phyloP scores from a whole-genome alignment of 2,329 filamentous ascomycete genomes.

The Colletotrichum eleusines region DNA sequence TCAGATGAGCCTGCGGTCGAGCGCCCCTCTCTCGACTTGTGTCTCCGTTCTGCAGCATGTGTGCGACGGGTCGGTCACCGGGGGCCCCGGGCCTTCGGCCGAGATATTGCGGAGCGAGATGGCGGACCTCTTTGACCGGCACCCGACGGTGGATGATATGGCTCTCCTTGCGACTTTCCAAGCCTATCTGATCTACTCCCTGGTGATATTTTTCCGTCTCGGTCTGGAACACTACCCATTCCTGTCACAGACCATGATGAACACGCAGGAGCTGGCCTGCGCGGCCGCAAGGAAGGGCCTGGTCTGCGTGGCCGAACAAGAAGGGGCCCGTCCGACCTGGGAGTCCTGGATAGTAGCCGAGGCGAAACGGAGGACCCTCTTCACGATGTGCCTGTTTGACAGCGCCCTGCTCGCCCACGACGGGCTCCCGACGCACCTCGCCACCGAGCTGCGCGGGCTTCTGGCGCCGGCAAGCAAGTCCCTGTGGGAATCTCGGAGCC shows the following conservation, averaged over 20 bases:
- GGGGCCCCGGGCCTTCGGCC: conserved; percentile 44
- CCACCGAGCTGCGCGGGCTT: conserved; percentile 60
- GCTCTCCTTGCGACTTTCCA: conserved; percentile 60
- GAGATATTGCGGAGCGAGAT: conserved; percentile 58
- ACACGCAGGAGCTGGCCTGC: conserved; percentile 63
- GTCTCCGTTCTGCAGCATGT: conserved; percentile 54
- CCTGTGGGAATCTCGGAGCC: conserved; percentile 57
- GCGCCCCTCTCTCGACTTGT: conserved; percentile 55
- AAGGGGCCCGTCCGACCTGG: conserved; percentile 58
- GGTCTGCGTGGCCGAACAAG: conserved; percentile 56
- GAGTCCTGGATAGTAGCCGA: conserved; percentile 66
- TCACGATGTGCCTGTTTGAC: conserved; percentile 66
- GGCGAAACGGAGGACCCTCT: conserved; percentile 64
- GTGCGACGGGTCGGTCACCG: conserved; percentile 51
- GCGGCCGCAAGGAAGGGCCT: conserved; percentile 55
- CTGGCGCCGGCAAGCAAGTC: conserved; percentile 55
- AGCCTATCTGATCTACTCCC: conserved; percentile 64
- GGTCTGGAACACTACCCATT: conserved; percentile 46
- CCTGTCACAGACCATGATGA: conserved; percentile 59
- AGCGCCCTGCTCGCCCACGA: conserved; percentile 60
- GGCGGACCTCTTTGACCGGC: conserved; percentile 51
- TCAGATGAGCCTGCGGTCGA: conserved; percentile 48
- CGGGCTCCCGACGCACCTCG: conserved; percentile 60
- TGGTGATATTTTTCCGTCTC: conserved; percentile 60
- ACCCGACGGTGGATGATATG: conserved; percentile 46